Conservation (phyloP, 2,329 filamentous ascomycete species). For the Colletotrichum plurivorum region DNA sequence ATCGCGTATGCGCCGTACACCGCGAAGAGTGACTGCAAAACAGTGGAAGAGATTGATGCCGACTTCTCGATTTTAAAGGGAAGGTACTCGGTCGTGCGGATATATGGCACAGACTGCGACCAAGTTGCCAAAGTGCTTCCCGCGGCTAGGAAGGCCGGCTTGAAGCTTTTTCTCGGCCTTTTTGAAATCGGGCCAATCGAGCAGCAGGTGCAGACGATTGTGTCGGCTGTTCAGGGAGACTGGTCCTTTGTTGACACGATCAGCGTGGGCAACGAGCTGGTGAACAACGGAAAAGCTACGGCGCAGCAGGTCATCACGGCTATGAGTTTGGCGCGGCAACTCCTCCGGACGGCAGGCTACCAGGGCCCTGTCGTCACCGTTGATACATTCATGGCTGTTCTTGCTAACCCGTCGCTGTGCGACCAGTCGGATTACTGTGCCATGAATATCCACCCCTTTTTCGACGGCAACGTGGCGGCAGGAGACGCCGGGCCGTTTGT, state of each 20-base stretch:
- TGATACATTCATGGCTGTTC: slow-evolving; percentile 81
- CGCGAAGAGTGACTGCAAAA: slow-evolving; percentile 75
- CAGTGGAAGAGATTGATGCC: slow-evolving; percentile 69
- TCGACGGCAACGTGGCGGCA: slow-evolving; percentile 75
- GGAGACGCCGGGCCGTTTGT: slow-evolving; percentile 78
- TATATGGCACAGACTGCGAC: slow-evolving; percentile 86
- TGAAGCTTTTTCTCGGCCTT: slow-evolving; percentile 83
- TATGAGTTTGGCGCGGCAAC: slow-evolving; percentile 68
- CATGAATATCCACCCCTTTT: slow-evolving; percentile 88
- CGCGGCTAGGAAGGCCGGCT: slow-evolving; percentile 73
- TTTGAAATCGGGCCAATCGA: slow-evolving; percentile 73
- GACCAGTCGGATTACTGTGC: slow-evolving; percentile 82
- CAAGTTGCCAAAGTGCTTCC: slow-evolving; percentile 75
- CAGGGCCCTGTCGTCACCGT: slow-evolving; percentile 82
- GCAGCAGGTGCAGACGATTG: slow-evolving; percentile 72
- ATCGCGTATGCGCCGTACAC: slow-evolving; percentile 66
- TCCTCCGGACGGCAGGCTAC: slow-evolving; percentile 75
- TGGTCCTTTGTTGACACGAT: slow-evolving; percentile 81
- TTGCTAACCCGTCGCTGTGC: slow-evolving; percentile 78
- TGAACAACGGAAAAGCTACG: slow-evolving; percentile 73
- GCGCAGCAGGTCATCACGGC: slow-evolving; percentile 69
- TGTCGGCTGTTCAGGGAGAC: slow-evolving; percentile 70
- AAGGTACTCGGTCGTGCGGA: slow-evolving; percentile 75
- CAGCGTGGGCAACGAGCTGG: slow-evolving; percentile 84
- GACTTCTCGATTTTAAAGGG: slow-evolving; percentile 72